Percentiles rank a stretch among this genome's conserved stretches.
Evolutionary conservation across 2,329 filamentous ascomycete genomes (phyloP).

Genomic region (Claviceps humidiphila): DNA sequence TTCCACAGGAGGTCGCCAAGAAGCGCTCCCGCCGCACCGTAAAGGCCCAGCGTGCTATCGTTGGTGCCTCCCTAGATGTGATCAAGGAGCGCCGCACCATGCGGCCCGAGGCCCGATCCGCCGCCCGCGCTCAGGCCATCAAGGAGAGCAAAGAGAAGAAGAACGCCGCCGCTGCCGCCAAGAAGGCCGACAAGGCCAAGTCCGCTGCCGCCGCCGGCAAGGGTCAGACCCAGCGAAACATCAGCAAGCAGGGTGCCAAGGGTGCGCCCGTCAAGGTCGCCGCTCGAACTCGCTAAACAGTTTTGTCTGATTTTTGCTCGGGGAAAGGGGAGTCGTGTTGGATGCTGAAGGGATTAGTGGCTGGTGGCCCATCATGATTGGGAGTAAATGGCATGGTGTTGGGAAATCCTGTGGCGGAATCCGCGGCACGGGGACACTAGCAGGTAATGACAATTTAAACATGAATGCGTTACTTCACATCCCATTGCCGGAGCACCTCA

Average conservation of each 20-base stretch:
- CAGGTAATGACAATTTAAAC: too few relatives aligned
- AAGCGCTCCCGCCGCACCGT: slow-evolving; percentile 96
- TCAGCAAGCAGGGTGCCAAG: slow-evolving; percentile 96
- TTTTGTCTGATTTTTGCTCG: slow-evolving; percentile 1
- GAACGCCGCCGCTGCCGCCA: slow-evolving; percentile 68
- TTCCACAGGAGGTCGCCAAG: slow-evolving; percentile 90
- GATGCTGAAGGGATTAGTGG: too few relatives aligned
- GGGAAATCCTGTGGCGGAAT: too few relatives aligned
- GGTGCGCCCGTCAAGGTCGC: slow-evolving; percentile 76
- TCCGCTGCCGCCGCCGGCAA: slow-evolving; percentile 57
- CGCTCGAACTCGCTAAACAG: slow-evolving; percentile 63
- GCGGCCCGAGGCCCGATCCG: slow-evolving; percentile 90
- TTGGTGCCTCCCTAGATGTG: slow-evolving; percentile 97
- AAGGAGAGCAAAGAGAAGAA: slow-evolving; percentile 99
- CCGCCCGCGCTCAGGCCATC: slow-evolving; percentile 80
- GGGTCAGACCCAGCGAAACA: slow-evolving; percentile 67
- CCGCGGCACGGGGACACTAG: too few relatives aligned
- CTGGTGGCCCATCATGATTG: too few relatives aligned
- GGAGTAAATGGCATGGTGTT: too few relatives aligned
- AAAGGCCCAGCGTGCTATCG: slow-evolving; percentile 97
- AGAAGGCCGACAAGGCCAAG: slow-evolving; percentile 99
- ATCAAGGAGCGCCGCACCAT: slow-evolving; percentile 97
- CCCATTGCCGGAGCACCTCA: too few relatives aligned
- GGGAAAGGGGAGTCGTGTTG: not conserved
- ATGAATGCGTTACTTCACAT: too few relatives aligned